A percentile compares a stretch with the other conserved stretches of the same genome.
phyloP scores from a whole-genome alignment of 768 basidiomycete species.

The Collybiopsis luxurians region DNA sequence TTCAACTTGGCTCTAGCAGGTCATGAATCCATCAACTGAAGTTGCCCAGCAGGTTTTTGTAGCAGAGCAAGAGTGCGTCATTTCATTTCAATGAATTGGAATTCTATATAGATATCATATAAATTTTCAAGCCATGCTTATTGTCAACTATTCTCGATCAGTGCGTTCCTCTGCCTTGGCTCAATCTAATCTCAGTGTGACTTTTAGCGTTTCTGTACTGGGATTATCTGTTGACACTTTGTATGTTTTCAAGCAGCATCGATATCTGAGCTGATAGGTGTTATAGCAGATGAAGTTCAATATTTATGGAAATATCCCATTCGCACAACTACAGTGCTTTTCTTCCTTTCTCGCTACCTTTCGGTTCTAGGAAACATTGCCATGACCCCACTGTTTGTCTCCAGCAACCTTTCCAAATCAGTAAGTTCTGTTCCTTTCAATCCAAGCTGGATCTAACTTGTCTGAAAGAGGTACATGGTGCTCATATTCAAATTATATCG shows the following conservation, averaged over 20 bases:
- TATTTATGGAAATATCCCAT: constrained; percentile 7
- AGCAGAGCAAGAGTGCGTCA: constrained; percentile 1
- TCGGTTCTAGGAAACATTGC: constrained; percentile 4
- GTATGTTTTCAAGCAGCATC: not conserved
- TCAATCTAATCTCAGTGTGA: not conserved
- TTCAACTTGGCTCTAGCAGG: too few relatives aligned
- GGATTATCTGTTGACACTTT: constrained; percentile 3
- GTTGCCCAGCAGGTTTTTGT: not conserved
- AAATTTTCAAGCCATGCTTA: not conserved
- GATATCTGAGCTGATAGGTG: not conserved
- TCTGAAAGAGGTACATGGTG: not conserved
- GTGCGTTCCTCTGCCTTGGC: not conserved
- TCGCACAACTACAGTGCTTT: not conserved
- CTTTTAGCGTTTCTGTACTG: constrained; percentile 2
- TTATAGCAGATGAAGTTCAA: constrained; percentile 1
- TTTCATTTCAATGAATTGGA: too few relatives aligned
- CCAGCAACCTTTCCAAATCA: not conserved
- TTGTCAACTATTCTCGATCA: not conserved
- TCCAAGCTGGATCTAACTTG: not conserved
- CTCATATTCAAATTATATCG: too few relatives aligned
- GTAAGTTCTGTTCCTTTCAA: not conserved
- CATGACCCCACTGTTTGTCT: not conserved
- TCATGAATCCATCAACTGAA: too few relatives aligned
- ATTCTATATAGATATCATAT: not conserved
- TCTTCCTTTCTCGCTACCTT: constrained; percentile 8